These are phyloP conservation scores for Boechera divaricarpa DNA, from an alignment of 345 rosid species.

Conservation along the genomic window DNA sequence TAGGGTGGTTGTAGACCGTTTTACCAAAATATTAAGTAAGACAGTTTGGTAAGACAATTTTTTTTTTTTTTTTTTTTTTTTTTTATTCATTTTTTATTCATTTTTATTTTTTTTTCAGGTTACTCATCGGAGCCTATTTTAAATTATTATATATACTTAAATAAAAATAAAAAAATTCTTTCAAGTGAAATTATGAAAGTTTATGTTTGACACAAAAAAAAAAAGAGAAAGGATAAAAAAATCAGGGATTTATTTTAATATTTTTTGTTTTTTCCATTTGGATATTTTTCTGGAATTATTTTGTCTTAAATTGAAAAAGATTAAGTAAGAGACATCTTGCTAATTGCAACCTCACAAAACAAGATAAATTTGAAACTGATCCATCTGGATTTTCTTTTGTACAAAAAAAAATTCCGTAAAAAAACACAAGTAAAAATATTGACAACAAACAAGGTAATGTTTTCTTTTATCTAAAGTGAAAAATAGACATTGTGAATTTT, in stretches of 20 bases:
- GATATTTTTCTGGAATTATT: slow-evolving; percentile 4
- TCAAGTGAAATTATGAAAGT: too few relatives aligned
- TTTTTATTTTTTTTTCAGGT: too few relatives aligned
- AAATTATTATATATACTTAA: too few relatives aligned
- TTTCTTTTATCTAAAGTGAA: not conserved
- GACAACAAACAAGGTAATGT: slow-evolving; percentile 4
- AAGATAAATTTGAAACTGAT: slow-evolving; percentile 9
- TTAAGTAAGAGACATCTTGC: not conserved
- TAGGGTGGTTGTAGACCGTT: accelerated
- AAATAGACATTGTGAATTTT: not conserved
- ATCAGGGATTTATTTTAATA: not conserved
- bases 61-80: too few relatives aligned
- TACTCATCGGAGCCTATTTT: too few relatives aligned
- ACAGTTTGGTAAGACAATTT: too few relatives aligned
- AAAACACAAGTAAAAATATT: not conserved
- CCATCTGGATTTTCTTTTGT: not conserved
- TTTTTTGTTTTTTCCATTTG: not conserved
- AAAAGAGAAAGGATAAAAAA: not conserved
- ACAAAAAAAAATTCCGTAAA: not conserved
- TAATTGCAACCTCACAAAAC: not conserved
- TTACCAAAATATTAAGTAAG: too few relatives aligned
- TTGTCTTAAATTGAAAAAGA: not conserved
- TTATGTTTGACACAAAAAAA: not conserved
- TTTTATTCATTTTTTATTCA: too few relatives aligned
- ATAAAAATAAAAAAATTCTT: too few relatives aligned